A percentile compares a stretch with the other conserved stretches of the same genome.
These are phyloP conservation scores for Nicotiana sylvestris DNA, from an alignment of 257 asterid species.

Conservation along the genomic window DNA sequence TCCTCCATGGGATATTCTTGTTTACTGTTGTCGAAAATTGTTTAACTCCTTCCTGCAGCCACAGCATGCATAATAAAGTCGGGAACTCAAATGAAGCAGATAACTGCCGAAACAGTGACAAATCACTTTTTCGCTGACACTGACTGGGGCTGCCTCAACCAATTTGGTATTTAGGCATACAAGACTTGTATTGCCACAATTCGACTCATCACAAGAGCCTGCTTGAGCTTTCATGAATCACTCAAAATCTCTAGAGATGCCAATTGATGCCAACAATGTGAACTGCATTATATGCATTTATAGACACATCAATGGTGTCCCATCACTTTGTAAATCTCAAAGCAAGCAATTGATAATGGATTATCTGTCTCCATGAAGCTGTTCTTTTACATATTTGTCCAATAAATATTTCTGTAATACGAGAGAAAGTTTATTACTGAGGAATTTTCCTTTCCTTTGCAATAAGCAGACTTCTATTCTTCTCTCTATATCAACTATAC, in stretches of 20 bases:
- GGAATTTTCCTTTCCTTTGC: not conserved
- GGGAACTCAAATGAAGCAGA: not conserved
- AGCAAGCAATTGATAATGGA: not conserved
- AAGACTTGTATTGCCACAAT: not conserved
- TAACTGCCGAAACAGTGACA: not conserved
- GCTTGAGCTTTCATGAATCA: not conserved
- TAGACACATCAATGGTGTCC: not conserved
- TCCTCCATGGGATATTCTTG: constrained; percentile 54
- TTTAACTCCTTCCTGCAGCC: constrained; percentile 50
- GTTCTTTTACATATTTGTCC: not conserved
- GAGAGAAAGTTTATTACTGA: not conserved
- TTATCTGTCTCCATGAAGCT: not conserved
- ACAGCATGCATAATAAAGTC: not conserved
- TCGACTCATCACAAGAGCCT: not conserved
- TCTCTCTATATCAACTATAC: not conserved
- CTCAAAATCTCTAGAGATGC: not conserved
- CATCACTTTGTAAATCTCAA: not conserved
- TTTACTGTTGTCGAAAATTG: constrained; percentile 17
- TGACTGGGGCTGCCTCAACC: constrained; percentile 1
- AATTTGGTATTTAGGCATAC: not conserved
- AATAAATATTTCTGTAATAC: not conserved
- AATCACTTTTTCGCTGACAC: not conserved
- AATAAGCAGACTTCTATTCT: not conserved
- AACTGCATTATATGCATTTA: not conserved
- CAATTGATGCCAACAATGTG: not conserved